Evolutionary conservation across 2,329 filamentous ascomycete species (phyloP).

Genomic region (Trichoderma atrobrunneum): DNA sequence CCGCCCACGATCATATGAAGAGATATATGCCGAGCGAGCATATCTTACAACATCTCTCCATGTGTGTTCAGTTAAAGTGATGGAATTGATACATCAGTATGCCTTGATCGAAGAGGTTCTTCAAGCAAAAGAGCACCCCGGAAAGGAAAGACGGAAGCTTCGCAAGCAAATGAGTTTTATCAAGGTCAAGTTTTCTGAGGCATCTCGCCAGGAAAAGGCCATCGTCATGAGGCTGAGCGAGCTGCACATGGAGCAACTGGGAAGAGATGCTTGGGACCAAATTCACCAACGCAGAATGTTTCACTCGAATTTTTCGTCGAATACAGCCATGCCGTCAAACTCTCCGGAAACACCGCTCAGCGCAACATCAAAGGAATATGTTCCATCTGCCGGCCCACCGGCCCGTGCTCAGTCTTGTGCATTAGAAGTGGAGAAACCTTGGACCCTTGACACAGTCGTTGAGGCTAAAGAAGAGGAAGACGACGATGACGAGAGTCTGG

Average conservation of each 20-base stretch:
- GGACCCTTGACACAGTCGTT: conserved; percentile 27
- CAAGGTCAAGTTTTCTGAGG: conserved; percentile 42
- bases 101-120: conserved; percentile 36
- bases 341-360: conserved; percentile 24
- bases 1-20: conserved; percentile 40
- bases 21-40: conserved; percentile 45
- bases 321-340: background rate
- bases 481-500: background rate
- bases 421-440: background rate
- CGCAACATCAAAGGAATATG: conserved; percentile 32
- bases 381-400: conserved; percentile 24
- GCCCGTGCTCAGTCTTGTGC: background rate
- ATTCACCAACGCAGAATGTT: conserved; percentile 22
- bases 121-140: conserved; percentile 21
- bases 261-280: conserved; percentile 39
- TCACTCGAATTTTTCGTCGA: background rate
- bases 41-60: conserved; percentile 46
- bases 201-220: conserved; percentile 45
- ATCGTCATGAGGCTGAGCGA: conserved; percentile 48
- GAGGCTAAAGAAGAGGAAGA: conserved; percentile 22
- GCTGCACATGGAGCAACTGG: conserved; percentile 48
- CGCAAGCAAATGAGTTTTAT: conserved; percentile 44
- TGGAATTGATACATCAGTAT: conserved; percentile 40
- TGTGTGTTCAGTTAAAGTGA: conserved; percentile 37
- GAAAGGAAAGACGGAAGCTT: conserved; percentile 32